phyloP scores from a whole-genome alignment of 371 early-diverging fungal genomes.

The Mortierella sp. region DNA sequence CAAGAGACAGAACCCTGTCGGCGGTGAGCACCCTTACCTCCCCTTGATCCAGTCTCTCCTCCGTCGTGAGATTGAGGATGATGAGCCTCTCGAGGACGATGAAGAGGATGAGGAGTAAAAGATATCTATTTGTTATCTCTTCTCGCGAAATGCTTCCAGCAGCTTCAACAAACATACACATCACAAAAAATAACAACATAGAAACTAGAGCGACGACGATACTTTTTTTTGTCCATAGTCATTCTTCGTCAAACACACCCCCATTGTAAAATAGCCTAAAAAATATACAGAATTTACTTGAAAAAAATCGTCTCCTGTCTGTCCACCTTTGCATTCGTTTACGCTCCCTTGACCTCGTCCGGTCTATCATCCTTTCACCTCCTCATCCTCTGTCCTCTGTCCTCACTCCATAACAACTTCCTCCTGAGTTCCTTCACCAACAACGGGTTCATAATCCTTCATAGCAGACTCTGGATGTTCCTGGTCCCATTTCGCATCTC shows the following conservation, averaged over 20 bases:
- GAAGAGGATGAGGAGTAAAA: constrained; percentile 68
- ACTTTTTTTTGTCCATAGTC: constrained; percentile 10
- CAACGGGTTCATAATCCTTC: neutral
- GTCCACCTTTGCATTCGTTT: neutral
- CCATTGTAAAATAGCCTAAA: constrained; percentile 4
- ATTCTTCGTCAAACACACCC: neutral
- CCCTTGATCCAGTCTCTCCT: constrained; percentile 88
- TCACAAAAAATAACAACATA: neutral
- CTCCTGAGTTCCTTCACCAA: neutral
- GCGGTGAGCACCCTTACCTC: constrained; percentile 85
- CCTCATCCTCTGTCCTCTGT: neutral
- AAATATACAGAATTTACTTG: neutral
- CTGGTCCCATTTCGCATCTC: neutral
- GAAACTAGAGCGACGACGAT: constrained; percentile 12
- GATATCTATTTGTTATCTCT: too few relatives aligned
- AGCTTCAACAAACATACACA: neutral
- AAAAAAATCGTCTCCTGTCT: neutral
- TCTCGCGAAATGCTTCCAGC: neutral
- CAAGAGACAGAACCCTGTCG: constrained; percentile 80
- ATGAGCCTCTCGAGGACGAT: constrained; percentile 67
- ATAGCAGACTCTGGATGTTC: neutral
- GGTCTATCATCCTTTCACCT: neutral
- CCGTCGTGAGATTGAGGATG: constrained; percentile 69
- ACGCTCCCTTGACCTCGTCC: neutral
- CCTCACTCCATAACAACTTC: neutral